Evolutionary conservation across 73 alveolate species (phyloP).

Genomic region (Durusdinium trenchii): DNA sequence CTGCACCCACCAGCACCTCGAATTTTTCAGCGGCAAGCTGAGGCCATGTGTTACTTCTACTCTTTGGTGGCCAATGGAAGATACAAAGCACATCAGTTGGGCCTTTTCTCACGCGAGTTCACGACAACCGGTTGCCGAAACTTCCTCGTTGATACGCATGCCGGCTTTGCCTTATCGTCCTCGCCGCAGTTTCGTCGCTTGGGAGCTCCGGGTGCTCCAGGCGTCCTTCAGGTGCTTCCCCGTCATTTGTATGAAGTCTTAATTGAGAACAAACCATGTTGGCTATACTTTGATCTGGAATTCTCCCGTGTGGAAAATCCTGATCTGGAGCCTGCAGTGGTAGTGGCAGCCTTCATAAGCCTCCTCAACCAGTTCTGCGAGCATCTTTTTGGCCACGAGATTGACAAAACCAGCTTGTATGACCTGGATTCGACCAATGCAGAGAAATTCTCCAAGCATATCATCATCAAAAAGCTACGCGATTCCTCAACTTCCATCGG

Average conservation of each 20-base stretch:
- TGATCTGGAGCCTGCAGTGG: slow-evolving; percentile 31
- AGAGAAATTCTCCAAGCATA: slow-evolving; percentile 76
- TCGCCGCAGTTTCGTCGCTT: background rate
- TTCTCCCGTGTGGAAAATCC: slow-evolving; percentile 51
- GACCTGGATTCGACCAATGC: slow-evolving; percentile 62
- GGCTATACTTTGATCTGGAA: slow-evolving; percentile 72
- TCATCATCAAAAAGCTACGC: background rate
- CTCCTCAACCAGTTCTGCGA: slow-evolving; percentile 46
- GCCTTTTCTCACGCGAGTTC: slow-evolving; percentile 71
- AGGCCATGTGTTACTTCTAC: slow-evolving; percentile 63
- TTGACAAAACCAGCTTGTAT: background rate
- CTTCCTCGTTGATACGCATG: slow-evolving; percentile 62
- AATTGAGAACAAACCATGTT: slow-evolving; percentile 77
- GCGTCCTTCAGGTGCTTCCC: background rate
- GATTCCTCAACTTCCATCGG: background rate
- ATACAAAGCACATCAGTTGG: slow-evolving; percentile 43
- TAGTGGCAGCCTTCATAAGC: slow-evolving; percentile 31
- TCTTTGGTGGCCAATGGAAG: slow-evolving; percentile 59
- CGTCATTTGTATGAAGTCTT: slow-evolving; percentile 75
- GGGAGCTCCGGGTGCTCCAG: background rate
- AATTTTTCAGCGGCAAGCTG: slow-evolving; percentile 56
- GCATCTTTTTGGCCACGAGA: background rate
- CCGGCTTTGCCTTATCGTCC: slow-evolving; percentile 44
- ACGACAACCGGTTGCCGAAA: slow-evolving; percentile 58
- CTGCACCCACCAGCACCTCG: slow-evolving; percentile 86